Percentiles rank a stretch among this genome's conserved stretches.
Evolutionary conservation across 2,329 filamentous ascomycete species (phyloP).

Genomic region (Chaetomium olivaceum): DNA sequence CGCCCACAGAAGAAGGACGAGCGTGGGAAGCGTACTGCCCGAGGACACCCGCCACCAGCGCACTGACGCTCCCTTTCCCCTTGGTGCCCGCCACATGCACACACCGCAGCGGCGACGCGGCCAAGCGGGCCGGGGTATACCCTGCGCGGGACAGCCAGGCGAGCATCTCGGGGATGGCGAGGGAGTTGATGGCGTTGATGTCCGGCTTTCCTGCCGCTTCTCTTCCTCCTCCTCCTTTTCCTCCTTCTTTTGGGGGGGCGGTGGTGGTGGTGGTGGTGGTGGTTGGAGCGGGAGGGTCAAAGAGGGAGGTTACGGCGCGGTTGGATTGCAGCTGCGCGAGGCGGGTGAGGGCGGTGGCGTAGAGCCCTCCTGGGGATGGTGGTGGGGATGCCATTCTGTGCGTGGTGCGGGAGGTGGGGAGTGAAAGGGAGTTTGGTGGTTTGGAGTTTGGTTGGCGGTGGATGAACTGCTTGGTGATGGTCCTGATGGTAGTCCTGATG

Average conservation of each 20-base stretch:
- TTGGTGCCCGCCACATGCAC: conserved; percentile 93
- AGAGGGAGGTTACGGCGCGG: conserved; percentile 60
- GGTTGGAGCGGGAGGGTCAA: conserved; percentile 57
- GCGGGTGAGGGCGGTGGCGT: conserved; percentile 68
- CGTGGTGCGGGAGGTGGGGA: neutral
- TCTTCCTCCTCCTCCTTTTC: too few species aligned
- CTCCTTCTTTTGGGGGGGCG: too few species aligned
- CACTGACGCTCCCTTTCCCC: conserved; percentile 87
- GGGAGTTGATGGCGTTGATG: conserved; percentile 59
- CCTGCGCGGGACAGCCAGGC: conserved; percentile 75
- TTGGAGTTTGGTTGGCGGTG: neutral
- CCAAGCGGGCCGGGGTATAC: conserved; percentile 57
- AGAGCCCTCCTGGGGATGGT: conserved; percentile 37
- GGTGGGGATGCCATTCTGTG: conserved; percentile 16
- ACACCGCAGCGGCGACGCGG: conserved; percentile 45
- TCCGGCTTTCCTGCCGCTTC: neutral
- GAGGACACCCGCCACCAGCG: conserved; percentile 81
- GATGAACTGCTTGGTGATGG: neutral
- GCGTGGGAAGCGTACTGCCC: conserved; percentile 38
- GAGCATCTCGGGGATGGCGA: conserved; percentile 78
- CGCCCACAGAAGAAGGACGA: neutral
- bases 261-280: conserved; percentile 32
- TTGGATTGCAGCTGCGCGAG: conserved; percentile 81
- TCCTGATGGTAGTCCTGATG: neutral
- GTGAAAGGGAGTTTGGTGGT: neutral